A percentile compares a stretch with the other conserved stretches of the same genome.
Conservation (phyloP, 345 rosid species). For the Durio zibethinus region DNA sequence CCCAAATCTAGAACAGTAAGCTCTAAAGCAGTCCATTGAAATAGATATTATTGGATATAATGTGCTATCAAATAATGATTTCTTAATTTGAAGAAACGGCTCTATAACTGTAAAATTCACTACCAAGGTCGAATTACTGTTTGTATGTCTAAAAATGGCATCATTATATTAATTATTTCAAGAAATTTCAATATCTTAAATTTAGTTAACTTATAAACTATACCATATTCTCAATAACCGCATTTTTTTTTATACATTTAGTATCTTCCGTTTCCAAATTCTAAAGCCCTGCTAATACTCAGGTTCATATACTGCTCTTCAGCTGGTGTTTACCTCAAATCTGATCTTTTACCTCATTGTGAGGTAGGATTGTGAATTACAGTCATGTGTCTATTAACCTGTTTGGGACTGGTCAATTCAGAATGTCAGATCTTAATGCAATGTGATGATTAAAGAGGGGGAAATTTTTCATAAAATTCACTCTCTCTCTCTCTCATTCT, state of each 20-base stretch:
- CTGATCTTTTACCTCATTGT: slow-evolving; percentile 74
- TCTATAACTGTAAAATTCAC: background rate
- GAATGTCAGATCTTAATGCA: background rate
- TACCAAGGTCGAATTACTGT: no score
- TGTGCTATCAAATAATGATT: background rate
- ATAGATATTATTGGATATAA: background rate
- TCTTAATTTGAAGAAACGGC: background rate
- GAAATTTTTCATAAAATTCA: background rate
- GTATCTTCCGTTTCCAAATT: background rate
- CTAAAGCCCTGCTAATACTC: slow-evolving; percentile 24
- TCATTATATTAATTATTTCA: background rate
- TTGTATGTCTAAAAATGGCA: background rate
- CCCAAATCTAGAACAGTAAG: slow-evolving; percentile 91
- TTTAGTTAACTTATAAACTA: background rate
- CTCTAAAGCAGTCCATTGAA: slow-evolving; percentile 12
- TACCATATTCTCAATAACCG: background rate
- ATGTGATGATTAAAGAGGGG: background rate
- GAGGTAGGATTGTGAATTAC: slow-evolving; percentile 50
- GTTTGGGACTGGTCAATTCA: background rate
- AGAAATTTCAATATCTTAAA: background rate
- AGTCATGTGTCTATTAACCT: background rate
- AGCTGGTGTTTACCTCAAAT: slow-evolving; percentile 90
- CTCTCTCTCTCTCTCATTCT: background rate
- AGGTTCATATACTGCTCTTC: slow-evolving; percentile 96
- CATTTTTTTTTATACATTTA: background rate